Evolutionary conservation across 257 asterid species (phyloP).

Genomic region (Nicotiana benthamiana): DNA sequence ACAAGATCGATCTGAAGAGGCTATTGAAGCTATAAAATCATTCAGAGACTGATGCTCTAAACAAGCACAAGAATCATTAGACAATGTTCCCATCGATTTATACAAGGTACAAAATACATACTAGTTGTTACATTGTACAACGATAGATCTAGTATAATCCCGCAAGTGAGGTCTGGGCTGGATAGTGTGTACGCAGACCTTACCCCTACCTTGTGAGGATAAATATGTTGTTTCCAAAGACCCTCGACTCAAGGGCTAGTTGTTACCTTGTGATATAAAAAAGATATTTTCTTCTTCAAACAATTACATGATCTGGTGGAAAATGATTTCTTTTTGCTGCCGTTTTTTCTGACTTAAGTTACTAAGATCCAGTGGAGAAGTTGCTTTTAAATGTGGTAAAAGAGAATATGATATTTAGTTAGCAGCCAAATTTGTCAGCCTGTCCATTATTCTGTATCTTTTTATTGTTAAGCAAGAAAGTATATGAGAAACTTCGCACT

Average conservation of each 20-base stretch:
- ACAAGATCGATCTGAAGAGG: constrained; percentile 68
- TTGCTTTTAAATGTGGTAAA: background rate
- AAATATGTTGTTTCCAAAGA: no score
- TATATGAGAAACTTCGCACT: background rate
- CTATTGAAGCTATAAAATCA: constrained; percentile 76
- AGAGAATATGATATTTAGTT: background rate
- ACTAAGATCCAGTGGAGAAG: background rate
- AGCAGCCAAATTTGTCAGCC: background rate
- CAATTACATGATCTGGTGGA: background rate
- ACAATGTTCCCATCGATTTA: constrained; percentile 77
- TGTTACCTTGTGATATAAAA: no score
- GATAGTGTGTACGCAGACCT: no score
- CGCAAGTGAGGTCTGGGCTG: no score
- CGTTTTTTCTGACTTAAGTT: background rate
- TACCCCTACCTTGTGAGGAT: no score
- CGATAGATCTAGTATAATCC: no score
- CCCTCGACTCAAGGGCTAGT: no score
- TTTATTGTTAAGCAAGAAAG: background rate
- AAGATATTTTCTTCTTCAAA: background rate
- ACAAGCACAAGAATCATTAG: constrained; percentile 84
- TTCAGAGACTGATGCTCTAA: constrained; percentile 68
- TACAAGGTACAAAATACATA: constrained; percentile 47
- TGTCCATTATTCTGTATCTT: background rate
- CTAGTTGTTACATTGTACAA: background rate
- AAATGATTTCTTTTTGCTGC: background rate